Evolutionary conservation across 2,329 filamentous ascomycete genomes (phyloP).

Genomic region (Dactylellina sp.): DNA sequence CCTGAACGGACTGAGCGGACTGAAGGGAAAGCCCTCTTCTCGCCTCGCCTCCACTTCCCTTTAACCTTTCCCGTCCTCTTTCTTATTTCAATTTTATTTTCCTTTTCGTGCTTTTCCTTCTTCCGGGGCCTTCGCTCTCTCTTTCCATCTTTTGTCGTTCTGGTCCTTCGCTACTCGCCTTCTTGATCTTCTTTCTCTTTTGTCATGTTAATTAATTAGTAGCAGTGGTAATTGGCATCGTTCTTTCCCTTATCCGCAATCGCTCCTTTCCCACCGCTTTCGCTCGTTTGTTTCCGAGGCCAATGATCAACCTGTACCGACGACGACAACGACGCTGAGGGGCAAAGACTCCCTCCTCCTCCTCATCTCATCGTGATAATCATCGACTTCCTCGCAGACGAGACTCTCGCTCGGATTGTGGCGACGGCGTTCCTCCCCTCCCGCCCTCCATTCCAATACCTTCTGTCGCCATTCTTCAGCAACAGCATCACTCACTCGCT

Average conservation of each 20-base stretch:
- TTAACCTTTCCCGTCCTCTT: constrained; percentile 28
- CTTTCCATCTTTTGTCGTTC: neutral
- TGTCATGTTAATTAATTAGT: no score
- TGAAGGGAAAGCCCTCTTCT: neutral
- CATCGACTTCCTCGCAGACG: neutral
- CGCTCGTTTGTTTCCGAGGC: constrained; percentile 6
- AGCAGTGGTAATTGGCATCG: no score
- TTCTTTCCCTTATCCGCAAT: no score
- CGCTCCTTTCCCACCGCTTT: constrained; percentile 1
- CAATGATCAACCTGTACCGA: no score
- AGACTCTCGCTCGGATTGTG: neutral
- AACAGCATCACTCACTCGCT: neutral
- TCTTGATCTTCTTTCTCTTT: no score
- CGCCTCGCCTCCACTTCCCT: constrained; percentile 7
- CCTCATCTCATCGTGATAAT: constrained; percentile 4
- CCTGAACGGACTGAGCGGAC: no score
- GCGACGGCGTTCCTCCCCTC: neutral
- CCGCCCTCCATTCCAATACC: neutral
- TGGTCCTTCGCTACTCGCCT: neutral
- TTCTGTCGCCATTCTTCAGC: constrained; percentile 1
- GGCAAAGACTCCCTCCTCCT: constrained; percentile 22
- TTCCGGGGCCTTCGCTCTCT: no score
- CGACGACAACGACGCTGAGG: constrained; percentile 5
- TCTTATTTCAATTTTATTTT: no score
- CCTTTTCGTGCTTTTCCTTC: constrained; percentile 9